phyloP scores from a whole-genome alignment of 108 stramenopile species.

The Fistulifera solaris region DNA sequence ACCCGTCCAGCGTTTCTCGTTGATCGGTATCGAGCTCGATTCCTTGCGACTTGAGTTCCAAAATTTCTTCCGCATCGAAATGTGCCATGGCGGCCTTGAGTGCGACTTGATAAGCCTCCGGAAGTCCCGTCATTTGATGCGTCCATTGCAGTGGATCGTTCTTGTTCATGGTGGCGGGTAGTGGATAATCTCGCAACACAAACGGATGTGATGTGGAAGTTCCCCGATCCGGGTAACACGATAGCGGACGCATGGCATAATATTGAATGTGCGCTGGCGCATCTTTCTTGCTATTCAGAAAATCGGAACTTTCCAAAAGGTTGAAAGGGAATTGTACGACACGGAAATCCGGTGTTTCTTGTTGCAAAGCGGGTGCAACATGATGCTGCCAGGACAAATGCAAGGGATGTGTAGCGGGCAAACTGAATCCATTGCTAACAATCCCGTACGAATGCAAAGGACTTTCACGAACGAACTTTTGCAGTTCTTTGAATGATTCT shows the following conservation, averaged over 20 bases:
- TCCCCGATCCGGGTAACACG: conserved; percentile 65
- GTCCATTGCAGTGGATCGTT: conserved; percentile 23
- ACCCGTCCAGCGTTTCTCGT: conserved; percentile 80
- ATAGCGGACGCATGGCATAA: conserved; percentile 61
- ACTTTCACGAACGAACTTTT: conserved; percentile 31
- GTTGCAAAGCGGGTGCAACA: conserved; percentile 16
- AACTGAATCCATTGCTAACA: conserved; percentile 65
- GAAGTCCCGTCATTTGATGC: conserved; percentile 37
- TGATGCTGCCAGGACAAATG: conserved; percentile 43
- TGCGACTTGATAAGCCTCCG: conserved; percentile 53
- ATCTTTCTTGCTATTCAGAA: conserved; percentile 37
- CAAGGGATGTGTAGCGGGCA: conserved; percentile 54
- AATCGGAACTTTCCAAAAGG: conserved; percentile 61
- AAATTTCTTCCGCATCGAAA: conserved; percentile 69
- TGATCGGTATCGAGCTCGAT: conserved; percentile 61
- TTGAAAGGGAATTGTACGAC: conserved; percentile 70
- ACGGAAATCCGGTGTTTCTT: conserved; percentile 29
- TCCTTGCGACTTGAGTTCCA: conserved; percentile 51
- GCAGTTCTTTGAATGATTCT: conserved; percentile 48
- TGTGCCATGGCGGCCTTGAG: conserved; percentile 62
- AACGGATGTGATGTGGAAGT: conserved; percentile 45
- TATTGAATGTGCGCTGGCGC: conserved; percentile 22
- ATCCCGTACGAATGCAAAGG: conserved; percentile 47
- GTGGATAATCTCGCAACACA: conserved; percentile 40
- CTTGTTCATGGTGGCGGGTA: conserved; percentile 21